Evolutionary conservation across 2,329 filamentous ascomycete species (phyloP).

Genomic region (Fusarium oligoseptatum): DNA sequence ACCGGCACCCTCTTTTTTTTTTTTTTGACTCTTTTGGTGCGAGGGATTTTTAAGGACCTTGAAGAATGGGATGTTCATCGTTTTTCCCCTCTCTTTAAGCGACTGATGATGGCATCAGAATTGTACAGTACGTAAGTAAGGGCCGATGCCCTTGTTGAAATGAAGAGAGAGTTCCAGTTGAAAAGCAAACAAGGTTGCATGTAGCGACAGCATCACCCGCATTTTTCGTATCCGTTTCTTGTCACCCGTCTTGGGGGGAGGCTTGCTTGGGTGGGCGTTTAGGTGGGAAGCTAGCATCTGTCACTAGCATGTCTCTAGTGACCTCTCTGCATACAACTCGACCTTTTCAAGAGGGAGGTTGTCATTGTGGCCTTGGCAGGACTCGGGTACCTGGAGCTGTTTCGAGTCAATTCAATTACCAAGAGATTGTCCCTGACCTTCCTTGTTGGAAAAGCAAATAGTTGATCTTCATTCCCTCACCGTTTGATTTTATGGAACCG

Average conservation of each 20-base stretch:
- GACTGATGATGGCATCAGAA: slow-evolving; percentile 15
- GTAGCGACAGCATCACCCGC: not conserved
- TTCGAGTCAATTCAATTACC: not conserved
- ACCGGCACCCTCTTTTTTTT: slow-evolving; percentile 3
- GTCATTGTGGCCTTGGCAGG: not conserved
- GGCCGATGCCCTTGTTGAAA: not conserved
- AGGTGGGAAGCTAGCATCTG: not conserved
- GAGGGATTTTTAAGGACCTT: slow-evolving; percentile 22
- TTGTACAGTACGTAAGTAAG: not conserved
- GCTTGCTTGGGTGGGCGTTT: not conserved
- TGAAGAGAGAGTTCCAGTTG: not conserved
- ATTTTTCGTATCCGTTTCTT: slow-evolving; percentile 2
- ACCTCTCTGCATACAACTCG: not conserved
- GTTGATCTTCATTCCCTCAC: slow-evolving; percentile 13
- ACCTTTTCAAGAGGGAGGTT: not conserved
- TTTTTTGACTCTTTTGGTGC: not conserved
- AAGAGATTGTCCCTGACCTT: not conserved
- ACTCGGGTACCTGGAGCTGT: not conserved
- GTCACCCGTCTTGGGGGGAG: not conserved
- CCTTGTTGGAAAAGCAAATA: not conserved
- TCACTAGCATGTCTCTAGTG: not conserved
- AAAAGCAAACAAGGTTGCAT: not conserved
- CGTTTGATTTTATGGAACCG: slow-evolving; percentile 15
- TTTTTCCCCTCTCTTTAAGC: slow-evolving; percentile 25
- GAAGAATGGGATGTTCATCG: not conserved